These are phyloP conservation scores for Guadua angustifolia DNA, from an alignment of 176 grass and related monocot genomes.

Conservation along the genomic window DNA sequence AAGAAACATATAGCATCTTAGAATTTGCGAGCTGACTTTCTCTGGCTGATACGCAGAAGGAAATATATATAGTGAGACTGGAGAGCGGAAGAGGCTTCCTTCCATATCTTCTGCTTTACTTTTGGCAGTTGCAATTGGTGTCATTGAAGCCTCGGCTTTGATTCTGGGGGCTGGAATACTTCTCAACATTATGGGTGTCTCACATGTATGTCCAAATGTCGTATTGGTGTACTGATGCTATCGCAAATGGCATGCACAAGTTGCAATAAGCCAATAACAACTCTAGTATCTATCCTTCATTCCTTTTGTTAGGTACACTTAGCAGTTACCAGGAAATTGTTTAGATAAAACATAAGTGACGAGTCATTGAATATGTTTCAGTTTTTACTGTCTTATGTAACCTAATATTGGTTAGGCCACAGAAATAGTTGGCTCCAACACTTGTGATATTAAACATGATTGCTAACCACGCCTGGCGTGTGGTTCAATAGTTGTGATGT, in stretches of 20 bases:
- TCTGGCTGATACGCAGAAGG: background rate
- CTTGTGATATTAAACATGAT: background rate
- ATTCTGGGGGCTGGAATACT: constrained; percentile 59
- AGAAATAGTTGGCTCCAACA: background rate
- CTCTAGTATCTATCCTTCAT: background rate
- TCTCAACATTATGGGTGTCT: constrained; percentile 68
- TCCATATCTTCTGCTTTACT: constrained; percentile 67
- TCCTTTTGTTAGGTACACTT: background rate
- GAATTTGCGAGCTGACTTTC: constrained; percentile 37
- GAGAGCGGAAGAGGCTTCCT: constrained; percentile 49
- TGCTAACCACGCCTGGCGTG: background rate
- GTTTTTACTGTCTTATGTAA: constrained; percentile 5
- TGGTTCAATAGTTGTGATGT: background rate
- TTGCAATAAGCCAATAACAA: background rate
- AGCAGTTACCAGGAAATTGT: background rate
- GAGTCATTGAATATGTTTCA: background rate
- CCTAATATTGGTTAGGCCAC: background rate
- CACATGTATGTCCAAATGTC: constrained; percentile 53
- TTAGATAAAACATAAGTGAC: background rate
- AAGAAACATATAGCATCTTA: background rate
- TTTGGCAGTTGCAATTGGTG: constrained; percentile 60
- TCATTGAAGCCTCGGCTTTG: constrained; percentile 57
- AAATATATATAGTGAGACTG: constrained; percentile 3
- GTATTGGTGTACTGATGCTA: background rate
- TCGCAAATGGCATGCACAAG: background rate